These are phyloP conservation scores for Symmetrospora coprosmae DNA, from an alignment of 768 basidiomycete species.

Conservation along the genomic window DNA sequence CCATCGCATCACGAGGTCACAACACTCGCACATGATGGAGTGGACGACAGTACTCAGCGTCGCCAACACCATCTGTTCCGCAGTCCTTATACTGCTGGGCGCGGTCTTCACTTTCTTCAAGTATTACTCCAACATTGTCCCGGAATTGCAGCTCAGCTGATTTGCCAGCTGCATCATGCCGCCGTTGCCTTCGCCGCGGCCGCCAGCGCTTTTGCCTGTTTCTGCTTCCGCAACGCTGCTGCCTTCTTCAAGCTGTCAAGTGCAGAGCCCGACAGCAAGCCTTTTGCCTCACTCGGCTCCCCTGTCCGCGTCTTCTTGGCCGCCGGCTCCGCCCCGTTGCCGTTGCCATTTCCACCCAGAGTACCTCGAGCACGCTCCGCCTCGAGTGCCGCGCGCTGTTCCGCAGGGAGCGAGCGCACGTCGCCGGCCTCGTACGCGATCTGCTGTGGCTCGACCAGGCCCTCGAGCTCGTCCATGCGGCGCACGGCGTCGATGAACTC, in stretches of 20 bases:
- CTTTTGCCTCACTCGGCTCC: conserved; percentile 33
- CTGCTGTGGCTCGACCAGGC: conserved; percentile 21
- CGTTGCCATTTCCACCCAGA: conserved; percentile 30
- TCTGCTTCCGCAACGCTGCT: conserved; percentile 65
- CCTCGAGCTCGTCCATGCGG: conserved; percentile 67
- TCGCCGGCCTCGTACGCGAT: conserved; percentile 30
- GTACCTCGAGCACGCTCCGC: conserved; percentile 38
- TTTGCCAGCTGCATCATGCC: no score
- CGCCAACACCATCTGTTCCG: no score
- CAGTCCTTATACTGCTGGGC: no score
- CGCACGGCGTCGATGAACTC: conserved; percentile 78
- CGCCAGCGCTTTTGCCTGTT: conserved; percentile 39
- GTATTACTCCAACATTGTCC: no score
- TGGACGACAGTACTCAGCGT: no score
- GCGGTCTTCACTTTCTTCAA: no score
- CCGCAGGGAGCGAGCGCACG: conserved; percentile 3
- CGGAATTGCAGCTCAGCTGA: no score
- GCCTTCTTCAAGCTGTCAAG: conserved; percentile 82
- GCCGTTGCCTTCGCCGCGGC: conserved; percentile 30
- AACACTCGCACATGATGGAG: no score
- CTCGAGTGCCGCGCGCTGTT: background rate
- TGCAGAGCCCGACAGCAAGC: conserved; percentile 68
- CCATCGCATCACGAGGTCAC: no score
- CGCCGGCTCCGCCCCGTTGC: conserved; percentile 35
- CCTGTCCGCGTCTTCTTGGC: conserved; percentile 30